Evolutionary conservation across 164 flowering plant genomes (phyloP), one percentile per base, ranked within the genome.

Genomic region (Umbilicus rupestris): DNA sequence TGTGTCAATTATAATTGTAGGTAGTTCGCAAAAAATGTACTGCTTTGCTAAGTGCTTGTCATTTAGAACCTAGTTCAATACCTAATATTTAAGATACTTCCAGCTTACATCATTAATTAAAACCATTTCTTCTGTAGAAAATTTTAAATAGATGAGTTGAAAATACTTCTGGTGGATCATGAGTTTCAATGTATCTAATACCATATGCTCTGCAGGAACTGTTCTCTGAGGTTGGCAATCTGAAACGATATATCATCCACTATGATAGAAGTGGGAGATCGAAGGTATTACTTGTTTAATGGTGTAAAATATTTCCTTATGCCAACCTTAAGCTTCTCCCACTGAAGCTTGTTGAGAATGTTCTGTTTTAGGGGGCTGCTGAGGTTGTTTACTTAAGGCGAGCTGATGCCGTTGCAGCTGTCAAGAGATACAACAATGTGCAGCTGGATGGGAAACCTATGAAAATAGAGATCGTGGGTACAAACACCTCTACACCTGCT

Each of bases 361-460:
- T 65, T 67, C 64, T 69, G 66, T 74, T 64, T 68, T 71, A 90
- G 97, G 97, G 97, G 67, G 87, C 97, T 3, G 92, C 97, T 9
- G 93, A 90, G 73, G 87, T 90, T 52, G 95, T 90, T 59, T 90
- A 77, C 69, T 77, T 95, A 63, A 72, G 89, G 66, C 71, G 86
- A 31, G 17, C 63, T n/a, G 97, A 90, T 88, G 97, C 88, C 60
- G 68, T 79, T 11, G 85, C 89, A 20, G 97, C 95, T 75, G 83
- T 91, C 49, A 91, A 89, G 86, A 83, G 83, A 78, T 94, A 94
- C 82, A 88, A 94, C 78, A 84, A 88, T 77, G 99, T 94, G 42
- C 96, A 94, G 79, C 97, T 94, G 69, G 99, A 94, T 79, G 99
- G 99, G 67, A 95, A 95, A 75, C 97, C 97, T 35, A 95, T 95